phyloP scores from a whole-genome alignment of 2,329 filamentous ascomycete species.

The Fusarium anguioides region DNA sequence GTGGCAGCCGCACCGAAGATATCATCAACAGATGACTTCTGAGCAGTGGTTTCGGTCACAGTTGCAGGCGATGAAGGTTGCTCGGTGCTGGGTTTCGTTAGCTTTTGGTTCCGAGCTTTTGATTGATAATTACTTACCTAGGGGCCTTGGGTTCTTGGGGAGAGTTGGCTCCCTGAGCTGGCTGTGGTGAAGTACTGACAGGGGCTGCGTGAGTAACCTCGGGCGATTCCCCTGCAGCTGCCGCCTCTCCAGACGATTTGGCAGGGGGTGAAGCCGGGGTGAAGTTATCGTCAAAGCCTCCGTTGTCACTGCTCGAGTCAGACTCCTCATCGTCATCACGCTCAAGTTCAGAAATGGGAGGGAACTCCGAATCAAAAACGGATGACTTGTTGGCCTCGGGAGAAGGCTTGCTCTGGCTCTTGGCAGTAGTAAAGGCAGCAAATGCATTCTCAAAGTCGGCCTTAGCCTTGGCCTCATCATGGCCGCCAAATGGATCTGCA shows the following conservation, averaged over 20 bases:
- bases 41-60: conserved; percentile 41
- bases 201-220: conserved; percentile 12
- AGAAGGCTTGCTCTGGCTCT: conserved; percentile 57
- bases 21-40: conserved; percentile 54
- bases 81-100: conserved; percentile 43
- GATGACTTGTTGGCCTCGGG: conserved; percentile 59
- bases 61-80: conserved; percentile 49
- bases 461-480: conserved; percentile 72
- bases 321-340: conserved; percentile 77
- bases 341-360: conserved; percentile 89
- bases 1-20: conserved; percentile 55
- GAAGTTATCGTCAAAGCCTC: conserved; percentile 95
- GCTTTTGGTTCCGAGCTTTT: neutral
- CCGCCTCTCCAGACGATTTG: conserved; percentile 45
- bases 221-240: conserved; percentile 31
- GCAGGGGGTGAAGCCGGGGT: conserved; percentile 68
- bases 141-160: conserved; percentile 36
- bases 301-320: conserved; percentile 80
- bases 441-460: conserved; percentile 89
- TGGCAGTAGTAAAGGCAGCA: conserved; percentile 74
- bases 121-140: conserved; percentile 40
- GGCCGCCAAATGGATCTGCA: conserved; percentile 63
- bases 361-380: conserved; percentile 82
- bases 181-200: conserved; percentile 32
- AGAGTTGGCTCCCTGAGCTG: conserved; percentile 40